phyloP scores from a whole-genome alignment of 2,329 filamentous ascomycete species.

The Sporothrix curviconia region DNA sequence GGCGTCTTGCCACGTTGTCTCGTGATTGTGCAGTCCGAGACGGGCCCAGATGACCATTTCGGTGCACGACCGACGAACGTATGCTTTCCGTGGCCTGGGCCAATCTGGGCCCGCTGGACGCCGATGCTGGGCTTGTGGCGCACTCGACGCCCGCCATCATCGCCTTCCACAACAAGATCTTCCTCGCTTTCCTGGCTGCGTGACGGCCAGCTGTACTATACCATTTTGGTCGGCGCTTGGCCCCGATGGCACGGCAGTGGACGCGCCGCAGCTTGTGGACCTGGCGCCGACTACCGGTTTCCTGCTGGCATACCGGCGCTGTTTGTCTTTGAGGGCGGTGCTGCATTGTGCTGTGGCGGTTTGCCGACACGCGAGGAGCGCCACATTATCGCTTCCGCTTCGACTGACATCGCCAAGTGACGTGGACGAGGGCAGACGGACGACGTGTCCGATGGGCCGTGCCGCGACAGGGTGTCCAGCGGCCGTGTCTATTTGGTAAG shows the following conservation, averaged over 20 bases:
- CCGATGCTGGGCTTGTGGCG: constrained; percentile 21
- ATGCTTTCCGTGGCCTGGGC: constrained; percentile 22
- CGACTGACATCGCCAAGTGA: constrained; percentile 23
- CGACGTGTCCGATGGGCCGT: constrained; percentile 29
- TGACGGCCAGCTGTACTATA: constrained; percentile 25
- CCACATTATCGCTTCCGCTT: constrained; percentile 28
- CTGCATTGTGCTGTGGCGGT: constrained; percentile 30
- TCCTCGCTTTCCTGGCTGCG: constrained; percentile 28
- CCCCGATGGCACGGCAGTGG: constrained; percentile 18
- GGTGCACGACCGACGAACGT: constrained; percentile 28
- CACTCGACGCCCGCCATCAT: constrained; percentile 26
- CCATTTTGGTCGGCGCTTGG: constrained; percentile 23
- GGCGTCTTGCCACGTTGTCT: constrained; percentile 30
- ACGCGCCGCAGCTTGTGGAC: constrained; percentile 17
- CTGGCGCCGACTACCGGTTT: constrained; percentile 17
- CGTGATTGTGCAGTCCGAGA: constrained; percentile 24
- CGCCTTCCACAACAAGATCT: constrained; percentile 31
- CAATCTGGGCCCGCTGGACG: constrained; percentile 22
- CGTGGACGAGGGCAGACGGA: constrained; percentile 27
- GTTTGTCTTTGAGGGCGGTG: constrained; percentile 27
- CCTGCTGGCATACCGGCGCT: constrained; percentile 30
- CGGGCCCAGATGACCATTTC: constrained; percentile 28
- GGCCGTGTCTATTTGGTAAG: constrained; percentile 30
- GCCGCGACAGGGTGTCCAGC: constrained; percentile 29
- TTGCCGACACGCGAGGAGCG: constrained; percentile 21